Conservation (phyloP, 441 rosid genomes). For the Erysimum cheiri region DNA sequence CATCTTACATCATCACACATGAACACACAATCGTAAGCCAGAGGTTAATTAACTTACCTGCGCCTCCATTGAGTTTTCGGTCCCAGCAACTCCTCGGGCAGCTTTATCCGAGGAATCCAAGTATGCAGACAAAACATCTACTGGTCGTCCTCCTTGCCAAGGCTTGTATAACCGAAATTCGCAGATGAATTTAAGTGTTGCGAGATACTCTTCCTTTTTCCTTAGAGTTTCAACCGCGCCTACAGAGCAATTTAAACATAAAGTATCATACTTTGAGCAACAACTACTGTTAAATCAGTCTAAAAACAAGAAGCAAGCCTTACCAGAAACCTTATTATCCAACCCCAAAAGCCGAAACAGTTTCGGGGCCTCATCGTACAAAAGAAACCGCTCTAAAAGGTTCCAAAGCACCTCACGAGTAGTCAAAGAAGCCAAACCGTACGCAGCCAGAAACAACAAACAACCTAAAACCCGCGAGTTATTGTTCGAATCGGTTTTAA, state of each 20-base stretch:
- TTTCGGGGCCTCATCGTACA: constrained; percentile 32
- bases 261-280: neutral
- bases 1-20: constrained; percentile 8
- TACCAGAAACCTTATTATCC: constrained; percentile 33
- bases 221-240: constrained; percentile 31
- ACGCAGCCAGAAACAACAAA: constrained; percentile 38
- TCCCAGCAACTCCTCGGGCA: constrained; percentile 13
- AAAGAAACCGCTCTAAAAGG: constrained; percentile 24
- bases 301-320: constrained; percentile 15
- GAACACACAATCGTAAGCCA: constrained; percentile 12
- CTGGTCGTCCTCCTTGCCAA: constrained; percentile 21
- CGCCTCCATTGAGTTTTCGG: constrained; percentile 10
- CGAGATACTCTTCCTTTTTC: constrained; percentile 24
- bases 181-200: constrained; percentile 34
- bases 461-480: constrained; percentile 26
- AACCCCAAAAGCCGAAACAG: constrained; percentile 38
- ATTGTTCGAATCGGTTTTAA: constrained; percentile 4
- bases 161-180: constrained; percentile 22
- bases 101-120: constrained; percentile 8
- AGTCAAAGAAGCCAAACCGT: constrained; percentile 20
- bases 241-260: constrained; percentile 13
- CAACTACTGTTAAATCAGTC: constrained; percentile 16
- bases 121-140: constrained; percentile 24
- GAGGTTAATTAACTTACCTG: constrained; percentile 22
- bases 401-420: constrained; percentile 22